These are phyloP conservation scores for Gynandropsis gynandra DNA, from an alignment of 345 rosid genomes.

Conservation along the genomic window DNA sequence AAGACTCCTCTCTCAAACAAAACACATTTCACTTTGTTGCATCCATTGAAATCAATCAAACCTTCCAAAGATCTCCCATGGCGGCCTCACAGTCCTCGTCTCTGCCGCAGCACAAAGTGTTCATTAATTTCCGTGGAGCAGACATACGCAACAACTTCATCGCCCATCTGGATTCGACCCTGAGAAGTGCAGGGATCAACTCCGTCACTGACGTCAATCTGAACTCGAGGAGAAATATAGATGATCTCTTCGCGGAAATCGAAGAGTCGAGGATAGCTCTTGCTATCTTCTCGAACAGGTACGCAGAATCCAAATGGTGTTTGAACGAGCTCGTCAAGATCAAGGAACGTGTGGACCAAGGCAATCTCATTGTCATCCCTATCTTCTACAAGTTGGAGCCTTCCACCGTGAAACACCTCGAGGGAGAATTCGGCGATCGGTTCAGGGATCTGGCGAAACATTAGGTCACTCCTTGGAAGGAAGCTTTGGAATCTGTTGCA, in stretches of 20 bases:
- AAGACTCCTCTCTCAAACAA: too few species aligned
- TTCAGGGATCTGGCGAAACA: neutral
- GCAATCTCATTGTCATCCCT: slow-evolving; percentile 14
- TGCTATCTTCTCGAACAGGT: slow-evolving; percentile 13
- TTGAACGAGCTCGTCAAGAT: slow-evolving; percentile 7
- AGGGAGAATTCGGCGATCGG: too few species aligned
- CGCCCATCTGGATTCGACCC: neutral
- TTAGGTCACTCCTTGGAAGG: slow-evolving; percentile 11
- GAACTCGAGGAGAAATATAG: slow-evolving; percentile 4
- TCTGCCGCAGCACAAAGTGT: neutral
- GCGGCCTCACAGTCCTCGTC: too few species aligned
- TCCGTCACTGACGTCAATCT: neutral
- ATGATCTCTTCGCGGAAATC: slow-evolving; percentile 1
- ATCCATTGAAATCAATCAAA: too few species aligned
- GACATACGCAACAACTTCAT: slow-evolving; percentile 6
- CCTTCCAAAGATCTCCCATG: too few species aligned
- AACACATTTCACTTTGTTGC: too few species aligned
- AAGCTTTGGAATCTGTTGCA: slow-evolving; percentile 10
- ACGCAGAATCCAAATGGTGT: slow-evolving; percentile 12
- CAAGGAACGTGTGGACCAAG: neutral
- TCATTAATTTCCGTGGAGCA: slow-evolving; percentile 12
- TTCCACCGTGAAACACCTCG: neutral
- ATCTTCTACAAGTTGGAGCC: slow-evolving; percentile 16
- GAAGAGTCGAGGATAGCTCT: slow-evolving; percentile 12
- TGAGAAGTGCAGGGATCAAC: neutral